Conservation (phyloP, 1,284 basidiomycete species). For the Austroboletus novae-zelandiae region DNA sequence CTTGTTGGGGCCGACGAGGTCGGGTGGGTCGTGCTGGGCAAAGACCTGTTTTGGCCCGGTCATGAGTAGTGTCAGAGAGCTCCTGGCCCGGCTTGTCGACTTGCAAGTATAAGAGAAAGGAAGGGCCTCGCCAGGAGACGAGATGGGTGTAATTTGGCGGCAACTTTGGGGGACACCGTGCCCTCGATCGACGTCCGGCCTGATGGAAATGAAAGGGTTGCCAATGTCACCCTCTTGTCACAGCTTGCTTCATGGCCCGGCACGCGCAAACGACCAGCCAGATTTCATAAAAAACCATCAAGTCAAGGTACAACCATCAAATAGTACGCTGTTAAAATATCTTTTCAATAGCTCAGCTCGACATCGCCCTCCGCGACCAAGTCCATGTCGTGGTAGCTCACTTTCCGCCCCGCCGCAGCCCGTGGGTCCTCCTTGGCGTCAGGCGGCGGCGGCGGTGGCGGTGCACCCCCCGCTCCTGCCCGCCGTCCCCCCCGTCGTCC, state of each 20-base stretch:
- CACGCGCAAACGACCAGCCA: conserved; percentile 15
- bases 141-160: conserved; percentile 15
- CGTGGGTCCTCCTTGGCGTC: conserved; percentile 86
- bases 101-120: conserved; percentile 13
- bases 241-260: conserved; percentile 29
- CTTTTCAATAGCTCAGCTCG: conserved; percentile 66
- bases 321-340: conserved; percentile 30
- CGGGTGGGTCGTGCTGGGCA: conserved; percentile 36
- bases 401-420: conserved; percentile 75
- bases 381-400: conserved; percentile 88
- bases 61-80: conserved; percentile 26
- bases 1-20: conserved; percentile 43
- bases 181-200: conserved; percentile 33
- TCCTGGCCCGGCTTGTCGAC: conserved; percentile 9
- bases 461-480: conserved; percentile 39
- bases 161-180: conserved; percentile 15
- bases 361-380: conserved; percentile 84
- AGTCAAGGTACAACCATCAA: conserved; percentile 19
- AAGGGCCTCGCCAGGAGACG: conserved; percentile 30
- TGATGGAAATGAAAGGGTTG: conserved; percentile 24
- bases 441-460: conserved; percentile 72
- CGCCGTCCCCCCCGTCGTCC: conserved; percentile 40
- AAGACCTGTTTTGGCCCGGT: conserved; percentile 32
- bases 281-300: conserved; percentile 29
- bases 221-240: conserved; percentile 30